phyloP scores from a whole-genome alignment of 371 early-diverging fungal genomes.

The Mucor plumbeus region DNA sequence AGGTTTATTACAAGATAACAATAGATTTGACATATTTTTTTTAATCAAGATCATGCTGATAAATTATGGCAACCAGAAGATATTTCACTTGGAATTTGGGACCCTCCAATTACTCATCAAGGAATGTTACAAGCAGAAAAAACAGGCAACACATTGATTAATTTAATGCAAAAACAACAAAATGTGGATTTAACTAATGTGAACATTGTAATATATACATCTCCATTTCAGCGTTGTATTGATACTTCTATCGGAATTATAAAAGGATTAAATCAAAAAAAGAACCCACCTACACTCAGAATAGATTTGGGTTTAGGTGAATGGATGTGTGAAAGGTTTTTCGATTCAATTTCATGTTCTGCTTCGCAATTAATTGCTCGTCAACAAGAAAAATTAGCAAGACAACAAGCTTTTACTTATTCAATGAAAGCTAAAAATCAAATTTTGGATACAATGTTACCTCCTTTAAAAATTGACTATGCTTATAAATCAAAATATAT shows the following conservation, averaged over 20 bases:
- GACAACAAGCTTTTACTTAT: slow-evolving; percentile 40
- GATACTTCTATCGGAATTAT: slow-evolving; percentile 48
- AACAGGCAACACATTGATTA: neutral
- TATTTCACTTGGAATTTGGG: slow-evolving; percentile 46
- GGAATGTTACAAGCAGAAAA: slow-evolving; percentile 10
- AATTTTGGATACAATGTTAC: neutral
- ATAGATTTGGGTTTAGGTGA: slow-evolving; percentile 49
- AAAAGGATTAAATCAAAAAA: slow-evolving; percentile 24
- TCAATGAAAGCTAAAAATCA: slow-evolving; percentile 22
- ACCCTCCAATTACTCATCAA: slow-evolving; percentile 44
- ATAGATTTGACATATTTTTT: neutral
- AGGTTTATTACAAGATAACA: neutral
- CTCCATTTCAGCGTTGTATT: slow-evolving; percentile 56
- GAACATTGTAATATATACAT: slow-evolving; percentile 42
- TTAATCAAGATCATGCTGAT: slow-evolving; percentile 39
- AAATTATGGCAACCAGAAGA: slow-evolving; percentile 47
- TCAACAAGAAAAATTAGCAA: slow-evolving; percentile 43
- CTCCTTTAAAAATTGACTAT: slow-evolving; percentile 34
- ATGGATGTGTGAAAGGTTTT: slow-evolving; percentile 54
- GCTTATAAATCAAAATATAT: slow-evolving; percentile 20
- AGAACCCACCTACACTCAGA: slow-evolving; percentile 23
- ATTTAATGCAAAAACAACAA: slow-evolving; percentile 15
- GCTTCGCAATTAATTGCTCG: slow-evolving; percentile 35
- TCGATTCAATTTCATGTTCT: slow-evolving; percentile 39
- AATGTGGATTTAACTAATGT: slow-evolving; percentile 25